Base-by-base conservation (phyloP, 2,329 filamentous ascomycete species). In the Ceratocystis cubensis region DNA sequence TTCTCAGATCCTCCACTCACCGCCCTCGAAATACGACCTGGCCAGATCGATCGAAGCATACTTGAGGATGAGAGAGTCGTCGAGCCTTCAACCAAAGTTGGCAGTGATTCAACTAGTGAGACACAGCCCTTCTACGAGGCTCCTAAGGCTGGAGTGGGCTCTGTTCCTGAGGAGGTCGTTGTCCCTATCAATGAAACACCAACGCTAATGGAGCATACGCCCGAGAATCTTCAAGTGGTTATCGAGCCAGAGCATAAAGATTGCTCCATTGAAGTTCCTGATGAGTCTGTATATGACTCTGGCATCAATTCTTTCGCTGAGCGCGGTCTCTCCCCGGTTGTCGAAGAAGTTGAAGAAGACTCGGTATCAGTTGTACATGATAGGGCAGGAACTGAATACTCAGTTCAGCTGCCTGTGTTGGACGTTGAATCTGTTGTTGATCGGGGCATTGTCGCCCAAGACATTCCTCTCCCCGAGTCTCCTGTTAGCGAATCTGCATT, bases 341-440 rank as follows among this genome's bases (percentile, higher is more conserved):
- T 63, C 17, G 61, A 63, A 17, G 61, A 33, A n/a, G 46, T 44
- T 41, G 63, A 64, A 44, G 63, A 56, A 33, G 63, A 25, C 46
- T 37, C 46, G 13, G 3, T 25, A 13, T 33, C 56, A n/a, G 28
- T n/a, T 6, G 10, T 25, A n/a, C 15, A 33, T 8, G 56, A 37
- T 4, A 17, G 7, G 0, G 3, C 33, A n/a, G 56, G n/a, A 2
- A 8, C 4, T 8, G 56, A 5, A 30, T n/a, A 3, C 8, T 15
- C 20, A 15, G 7, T 2, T 17, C 25, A 20, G n/a, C 1, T 20
- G 17, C 7, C 22, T 15, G 2, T 13, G 3, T 2, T 30, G 3
- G 53, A 30, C 0, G 53, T 7, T 28, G 5, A 57, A 15, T 15
- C 10, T 15, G 17, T 30, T 57, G 25, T n/a, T 57, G 5, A 57